phyloP scores from a whole-genome alignment of 2,329 filamentous ascomycete species.

The Beauveria asiatica region DNA sequence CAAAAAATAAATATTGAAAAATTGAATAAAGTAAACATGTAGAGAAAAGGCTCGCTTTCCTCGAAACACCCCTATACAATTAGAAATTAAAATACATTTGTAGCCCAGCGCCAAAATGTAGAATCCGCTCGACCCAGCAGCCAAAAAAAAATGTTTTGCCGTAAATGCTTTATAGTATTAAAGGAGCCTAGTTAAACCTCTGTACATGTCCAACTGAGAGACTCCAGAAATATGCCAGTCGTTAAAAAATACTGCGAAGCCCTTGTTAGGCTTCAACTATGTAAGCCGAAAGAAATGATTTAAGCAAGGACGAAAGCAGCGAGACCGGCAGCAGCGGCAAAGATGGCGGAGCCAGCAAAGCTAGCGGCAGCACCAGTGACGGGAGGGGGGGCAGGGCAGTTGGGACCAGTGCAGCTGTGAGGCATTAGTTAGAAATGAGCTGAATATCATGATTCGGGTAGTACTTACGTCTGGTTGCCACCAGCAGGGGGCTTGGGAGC shows the following conservation, averaged over 20 bases:
- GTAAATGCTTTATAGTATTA: conserved; percentile 21
- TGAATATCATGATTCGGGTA: no score
- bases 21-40: conserved; percentile 5
- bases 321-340: conserved; percentile 47
- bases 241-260: conserved; percentile 27
- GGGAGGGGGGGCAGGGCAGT: conserved; percentile 18
- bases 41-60: conserved; percentile 7
- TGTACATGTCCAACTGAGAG: conserved; percentile 28
- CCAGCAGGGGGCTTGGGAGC: conserved; percentile 11
- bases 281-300: conserved; percentile 29
- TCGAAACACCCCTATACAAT: conserved; percentile 26
- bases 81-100: conserved; percentile 40
- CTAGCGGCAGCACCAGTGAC: conserved; percentile 45
- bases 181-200: conserved; percentile 28
- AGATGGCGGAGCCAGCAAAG: conserved; percentile 43
- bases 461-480: conserved; percentile 26
- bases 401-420: conserved; percentile 19
- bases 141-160: conserved; percentile 8
- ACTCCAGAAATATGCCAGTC: conserved; percentile 24
- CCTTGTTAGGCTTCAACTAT: conserved; percentile 31
- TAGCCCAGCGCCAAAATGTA: conserved; percentile 13
- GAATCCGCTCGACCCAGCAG: conserved; percentile 6
- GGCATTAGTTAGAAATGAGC: background rate
- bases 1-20: background rate
- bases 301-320: conserved; percentile 48